These are phyloP conservation scores for Maudiozyma saulgeensis DNA, from an alignment of 805 yeast genomes.

Conservation along the genomic window DNA sequence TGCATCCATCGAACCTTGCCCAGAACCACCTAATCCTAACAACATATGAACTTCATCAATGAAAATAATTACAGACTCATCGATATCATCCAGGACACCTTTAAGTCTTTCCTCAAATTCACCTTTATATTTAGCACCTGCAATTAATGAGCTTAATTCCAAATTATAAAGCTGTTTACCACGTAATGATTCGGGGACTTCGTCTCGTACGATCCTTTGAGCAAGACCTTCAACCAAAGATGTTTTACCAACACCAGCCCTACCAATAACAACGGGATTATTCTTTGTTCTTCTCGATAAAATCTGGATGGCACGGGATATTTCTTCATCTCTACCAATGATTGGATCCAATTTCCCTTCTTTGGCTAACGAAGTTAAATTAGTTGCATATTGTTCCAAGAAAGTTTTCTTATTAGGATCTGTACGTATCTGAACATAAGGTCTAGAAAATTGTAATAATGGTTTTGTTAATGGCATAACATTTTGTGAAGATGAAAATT, in stretches of 20 bases:
- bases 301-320: conserved; percentile 84
- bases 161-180: conserved; percentile 74
- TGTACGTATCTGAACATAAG: conserved; percentile 28
- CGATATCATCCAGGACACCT: conserved; percentile 71
- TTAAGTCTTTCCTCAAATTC: conserved; percentile 91
- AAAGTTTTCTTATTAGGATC: conserved; percentile 56
- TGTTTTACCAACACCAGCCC: conserved; percentile 97
- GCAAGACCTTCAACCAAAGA: conserved; percentile 96
- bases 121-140: conserved; percentile 94
- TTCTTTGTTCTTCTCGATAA: conserved; percentile 88
- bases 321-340: conserved; percentile 94
- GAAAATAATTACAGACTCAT: conserved; percentile 66
- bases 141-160: conserved; percentile 80
- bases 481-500: no score
- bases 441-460: background rate
- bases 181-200: conserved; percentile 91
- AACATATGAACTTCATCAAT: conserved; percentile 87
- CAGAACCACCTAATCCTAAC: conserved; percentile 85
- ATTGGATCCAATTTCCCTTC: conserved; percentile 94
- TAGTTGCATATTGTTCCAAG: conserved; percentile 73
- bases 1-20: conserved; percentile 86
- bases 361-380: conserved; percentile 75
- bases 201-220: conserved; percentile 81
- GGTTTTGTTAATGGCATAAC: no score
- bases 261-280: conserved; percentile 89